Percentiles rank a stretch among this genome's conserved stretches.
Conservation (phyloP, 805 yeast species). For the Teunomyces tritomae region DNA sequence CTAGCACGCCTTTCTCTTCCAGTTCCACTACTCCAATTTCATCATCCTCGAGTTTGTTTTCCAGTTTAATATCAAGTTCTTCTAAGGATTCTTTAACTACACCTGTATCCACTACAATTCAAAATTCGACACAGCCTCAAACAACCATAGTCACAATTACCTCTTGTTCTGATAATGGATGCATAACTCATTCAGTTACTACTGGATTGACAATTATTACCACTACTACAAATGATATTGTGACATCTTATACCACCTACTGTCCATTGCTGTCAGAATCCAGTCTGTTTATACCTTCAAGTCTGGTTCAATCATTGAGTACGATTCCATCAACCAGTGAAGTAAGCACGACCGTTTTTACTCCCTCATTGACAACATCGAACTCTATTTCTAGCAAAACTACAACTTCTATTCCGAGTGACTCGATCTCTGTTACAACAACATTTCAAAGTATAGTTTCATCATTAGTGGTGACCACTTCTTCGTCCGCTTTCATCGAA, state of each 20-base stretch:
- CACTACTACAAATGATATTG: slow-evolving; percentile 6
- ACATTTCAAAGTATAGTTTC: background rate
- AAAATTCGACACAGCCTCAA: background rate
- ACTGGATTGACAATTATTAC: slow-evolving; percentile 12
- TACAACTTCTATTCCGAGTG: background rate
- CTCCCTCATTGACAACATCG: background rate
- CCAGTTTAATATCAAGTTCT: background rate
- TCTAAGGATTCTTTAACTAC: background rate
- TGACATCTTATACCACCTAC: slow-evolving; percentile 15
- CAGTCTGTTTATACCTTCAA: background rate
- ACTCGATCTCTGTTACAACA: background rate
- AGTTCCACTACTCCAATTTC: background rate
- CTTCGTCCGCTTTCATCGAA: background rate
- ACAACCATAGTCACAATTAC: slow-evolving; percentile 7
- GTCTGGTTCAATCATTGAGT: background rate
- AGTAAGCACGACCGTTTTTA: background rate
- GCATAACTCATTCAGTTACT: background rate
- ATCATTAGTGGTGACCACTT: background rate
- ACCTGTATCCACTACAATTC: background rate
- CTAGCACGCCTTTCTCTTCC: background rate
- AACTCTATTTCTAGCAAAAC: background rate
- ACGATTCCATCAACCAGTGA: background rate
- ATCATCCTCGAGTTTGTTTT: background rate
- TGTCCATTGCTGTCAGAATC: slow-evolving; percentile 13
- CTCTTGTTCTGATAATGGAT: slow-evolving; percentile 5